Evolutionary conservation across 352 stramenopile genomes (phyloP), one percentile per base, ranked within the genome.

Genomic region (Phytopythium vexans): DNA sequence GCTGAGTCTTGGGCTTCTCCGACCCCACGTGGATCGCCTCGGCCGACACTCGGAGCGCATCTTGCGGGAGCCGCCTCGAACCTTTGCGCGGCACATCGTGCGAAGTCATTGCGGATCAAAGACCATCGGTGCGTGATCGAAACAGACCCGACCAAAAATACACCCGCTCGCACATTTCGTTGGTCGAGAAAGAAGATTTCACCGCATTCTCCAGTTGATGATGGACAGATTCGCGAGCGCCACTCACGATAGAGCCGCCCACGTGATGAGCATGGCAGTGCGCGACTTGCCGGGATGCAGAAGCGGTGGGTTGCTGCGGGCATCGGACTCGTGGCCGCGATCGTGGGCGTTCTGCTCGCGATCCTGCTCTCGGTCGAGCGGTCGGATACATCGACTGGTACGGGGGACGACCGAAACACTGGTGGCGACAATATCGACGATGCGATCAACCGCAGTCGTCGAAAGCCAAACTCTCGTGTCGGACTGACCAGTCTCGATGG

Each of bases 11-110:
- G 21, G 21, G 21, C 1, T 27, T 27, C 21, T 27, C 21, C n/a
- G 44, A 37, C 11, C 34, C 44, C 16, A 36, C n/a, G 9, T 9
- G 40, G 33, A 74, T 73, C 5, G 63, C 66, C 33, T 76, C 70
- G 4, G 55, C 60, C 15, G 66, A 74, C 3, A 72, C 36, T 7
- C 64, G 66, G 16, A 74, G 55, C 12, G 12, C 27, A 27, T 27
- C 32, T 32, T 49, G 31, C 39, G 37, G 12, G 32, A 31, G 3
- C 38, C 44, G 44, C 6, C 44, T 3, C 31, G 2, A 7, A 6
- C 7, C 44, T 40, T 49, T 40, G 12, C 41, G 16, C n/a, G n/a
- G 7, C 3, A n/a, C 39, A n/a, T 43, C 6, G 8, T n/a, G 39
- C n/a, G n/a, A 4, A n/a, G 11, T 10, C 39, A 10, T 31, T 38